Percentiles rank a stretch among this genome's conserved stretches.
Evolutionary conservation across 2,329 filamentous ascomycete species (phyloP).

Genomic region (Hypoxylon sp.): DNA sequence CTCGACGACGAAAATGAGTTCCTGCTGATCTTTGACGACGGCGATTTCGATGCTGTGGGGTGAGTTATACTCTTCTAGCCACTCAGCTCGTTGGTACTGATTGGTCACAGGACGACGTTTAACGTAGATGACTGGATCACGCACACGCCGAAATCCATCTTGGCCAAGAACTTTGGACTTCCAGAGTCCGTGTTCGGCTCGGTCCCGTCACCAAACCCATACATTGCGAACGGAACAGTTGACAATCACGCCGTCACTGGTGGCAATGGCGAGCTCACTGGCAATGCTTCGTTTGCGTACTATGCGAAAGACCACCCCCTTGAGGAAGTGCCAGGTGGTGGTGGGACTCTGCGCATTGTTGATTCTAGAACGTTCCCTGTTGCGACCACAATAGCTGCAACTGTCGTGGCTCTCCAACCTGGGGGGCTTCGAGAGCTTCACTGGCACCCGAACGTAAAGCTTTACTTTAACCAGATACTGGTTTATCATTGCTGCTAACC

Average conservation of each 20-base stretch:
- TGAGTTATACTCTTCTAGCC: constrained; percentile 40
- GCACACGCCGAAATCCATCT: constrained; percentile 68
- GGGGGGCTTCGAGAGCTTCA: constrained; percentile 70
- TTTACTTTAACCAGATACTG: not conserved
- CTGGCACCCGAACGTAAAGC: constrained; percentile 71
- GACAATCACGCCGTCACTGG: constrained; percentile 56
- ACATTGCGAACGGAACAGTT: constrained; percentile 66
- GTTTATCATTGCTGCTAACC: constrained; percentile 5
- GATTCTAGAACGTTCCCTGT: constrained; percentile 73
- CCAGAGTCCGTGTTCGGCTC: constrained; percentile 65
- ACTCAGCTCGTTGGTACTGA: not conserved
- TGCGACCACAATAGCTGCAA: constrained; percentile 70
- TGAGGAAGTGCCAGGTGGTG: constrained; percentile 66
- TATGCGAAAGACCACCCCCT: constrained; percentile 63
- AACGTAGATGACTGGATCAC: constrained; percentile 75
- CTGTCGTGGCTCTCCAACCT: constrained; percentile 69
- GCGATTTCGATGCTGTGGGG: constrained; percentile 70
- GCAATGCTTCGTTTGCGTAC: constrained; percentile 69
- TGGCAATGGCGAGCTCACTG: constrained; percentile 57
- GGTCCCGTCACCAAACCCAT: constrained; percentile 65
- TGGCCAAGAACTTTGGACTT: constrained; percentile 75
- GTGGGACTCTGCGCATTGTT: constrained; percentile 69
- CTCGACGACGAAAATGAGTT: constrained; percentile 73
- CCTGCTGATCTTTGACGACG: constrained; percentile 71
- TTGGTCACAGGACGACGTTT: constrained; percentile 67